Evolutionary conservation across 148 eudicot species (phyloP).

Genomic region (Arctostaphylos glauca): DNA sequence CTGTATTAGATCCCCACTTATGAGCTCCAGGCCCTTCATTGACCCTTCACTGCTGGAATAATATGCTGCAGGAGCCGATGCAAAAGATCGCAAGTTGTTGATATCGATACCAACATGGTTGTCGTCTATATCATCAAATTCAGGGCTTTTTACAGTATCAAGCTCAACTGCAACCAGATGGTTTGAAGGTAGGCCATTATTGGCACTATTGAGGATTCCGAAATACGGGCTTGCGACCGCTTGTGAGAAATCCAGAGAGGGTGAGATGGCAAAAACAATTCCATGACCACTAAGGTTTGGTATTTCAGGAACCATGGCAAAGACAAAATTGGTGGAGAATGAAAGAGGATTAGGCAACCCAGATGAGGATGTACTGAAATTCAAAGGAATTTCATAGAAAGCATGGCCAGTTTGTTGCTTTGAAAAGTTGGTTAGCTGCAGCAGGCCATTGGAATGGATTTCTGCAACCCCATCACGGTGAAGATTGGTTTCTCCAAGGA

Average conservation of each 20-base stretch:
- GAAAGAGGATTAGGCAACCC: not conserved
- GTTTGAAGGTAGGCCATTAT: not conserved
- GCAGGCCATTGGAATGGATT: conserved; percentile 23
- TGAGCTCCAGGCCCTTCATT: conserved; percentile 20
- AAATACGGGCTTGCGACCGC: conserved; percentile 14
- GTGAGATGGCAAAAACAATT: conserved; percentile 25
- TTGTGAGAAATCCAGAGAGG: conserved; percentile 14
- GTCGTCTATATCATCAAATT: conserved; percentile 24
- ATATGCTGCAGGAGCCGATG: conserved; percentile 33
- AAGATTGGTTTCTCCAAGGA: conserved; percentile 20
- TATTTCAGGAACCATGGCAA: conserved; percentile 11
- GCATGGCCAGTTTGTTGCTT: conserved; percentile 21
- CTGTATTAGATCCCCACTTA: conserved; percentile 36
- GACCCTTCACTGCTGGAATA: conserved; percentile 18
- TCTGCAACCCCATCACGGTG: conserved; percentile 19
- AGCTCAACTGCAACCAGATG: conserved; percentile 34
- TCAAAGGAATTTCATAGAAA: conserved; percentile 21
- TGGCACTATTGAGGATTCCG: conserved; percentile 19
- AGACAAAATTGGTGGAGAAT: conserved; percentile 14
- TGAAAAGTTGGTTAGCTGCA: conserved; percentile 23
- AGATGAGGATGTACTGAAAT: not conserved
- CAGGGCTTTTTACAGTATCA: conserved; percentile 29
- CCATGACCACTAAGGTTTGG: conserved; percentile 10
- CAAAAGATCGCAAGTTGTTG: conserved; percentile 30
- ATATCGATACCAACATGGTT: conserved; percentile 44